Conservation (phyloP, 1,284 basidiomycete genomes). For the Leccinum ambiguum region DNA sequence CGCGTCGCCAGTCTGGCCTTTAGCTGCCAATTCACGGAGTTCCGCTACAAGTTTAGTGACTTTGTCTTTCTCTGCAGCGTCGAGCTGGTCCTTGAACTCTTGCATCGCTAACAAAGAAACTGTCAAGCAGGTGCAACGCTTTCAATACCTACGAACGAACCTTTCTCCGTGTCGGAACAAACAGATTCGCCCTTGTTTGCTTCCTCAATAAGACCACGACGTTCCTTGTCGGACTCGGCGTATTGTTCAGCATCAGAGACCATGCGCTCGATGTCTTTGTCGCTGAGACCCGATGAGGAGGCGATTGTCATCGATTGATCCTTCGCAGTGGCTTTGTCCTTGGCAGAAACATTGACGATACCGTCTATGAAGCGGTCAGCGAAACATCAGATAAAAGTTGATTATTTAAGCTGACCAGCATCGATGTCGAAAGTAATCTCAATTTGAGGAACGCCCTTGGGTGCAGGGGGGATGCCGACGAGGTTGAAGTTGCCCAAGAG, state of each 20-base stretch:
- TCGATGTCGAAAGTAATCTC: conserved; percentile 99
- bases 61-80: conserved; percentile 91
- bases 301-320: conserved; percentile 98
- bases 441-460: conserved; percentile 98
- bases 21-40: conserved; percentile 86
- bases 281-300: conserved; percentile 93
- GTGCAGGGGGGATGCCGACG: conserved; percentile 95
- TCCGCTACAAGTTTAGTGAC: conserved; percentile 85
- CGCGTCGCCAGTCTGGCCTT: conserved; percentile 87
- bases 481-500: conserved; percentile 99
- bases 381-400: not conserved
- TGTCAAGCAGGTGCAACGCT: conserved; percentile 3
- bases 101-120: conserved; percentile 64
- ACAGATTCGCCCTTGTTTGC: conserved; percentile 97
- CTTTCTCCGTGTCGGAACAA: conserved; percentile 95
- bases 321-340: conserved; percentile 97
- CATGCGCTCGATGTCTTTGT: conserved; percentile 98
- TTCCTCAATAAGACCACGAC: conserved; percentile 91
- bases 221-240: conserved; percentile 89
- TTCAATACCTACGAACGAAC: conserved; percentile 37
- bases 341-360: conserved; percentile 96
- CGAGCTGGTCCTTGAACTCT: conserved; percentile 98
- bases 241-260: conserved; percentile 92
- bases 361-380: conserved; percentile 53
- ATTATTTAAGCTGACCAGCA: conserved; percentile 59